Evolutionary conservation across 2,329 filamentous ascomycete genomes (phyloP), one percentile per base, ranked within the genome.

Genomic region (Eutypella sp.): DNA sequence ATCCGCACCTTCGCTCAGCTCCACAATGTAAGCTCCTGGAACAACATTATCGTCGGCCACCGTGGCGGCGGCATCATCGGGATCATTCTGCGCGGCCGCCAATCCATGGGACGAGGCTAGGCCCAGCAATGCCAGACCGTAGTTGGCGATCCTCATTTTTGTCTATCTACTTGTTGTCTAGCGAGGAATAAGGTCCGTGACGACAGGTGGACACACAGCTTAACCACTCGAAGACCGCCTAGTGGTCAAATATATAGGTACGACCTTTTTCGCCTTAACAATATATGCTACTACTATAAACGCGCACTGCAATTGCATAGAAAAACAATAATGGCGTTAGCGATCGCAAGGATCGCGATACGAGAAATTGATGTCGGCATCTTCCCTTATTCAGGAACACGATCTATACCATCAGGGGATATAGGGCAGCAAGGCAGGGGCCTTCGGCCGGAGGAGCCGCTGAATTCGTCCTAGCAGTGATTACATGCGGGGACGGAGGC

Each of bases 21-120:
- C 57, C 25, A 59, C 57, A n/a, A 59, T 51, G 39, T 47, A 50
- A n/a, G 48, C 41, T 13, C 48, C 48, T 5, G 45, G 23, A 23
- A 50, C 42, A 9, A 45, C 24, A 16, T 39, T 40, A 13, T 49
- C 38, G 23, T 40, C 39, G 13, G 38, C 31, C 34, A n/a, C 18
- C 16, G 19, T 16, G 27, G 29, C 42, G 18, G 19, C 42, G 20
- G 27, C 42, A 34, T 11, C 41, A 3, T 33, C 29, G 27, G 40
- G n/a, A n/a, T n/a, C n/a, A n/a, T n/a, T n/a, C n/a, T n/a, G n/a
- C n/a, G n/a, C n/a, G n/a, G n/a, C n/a, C n/a, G n/a, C n/a, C n/a
- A n/a, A n/a, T n/a, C n/a, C n/a, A n/a, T n/a, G 27, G n/a, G 43
- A 48, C 19, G 42, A 23, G 23, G 46, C 33, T 18, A 43, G 39